Conservation (phyloP, 208 protist genomes). For the Leishmania braziliensis region DNA sequence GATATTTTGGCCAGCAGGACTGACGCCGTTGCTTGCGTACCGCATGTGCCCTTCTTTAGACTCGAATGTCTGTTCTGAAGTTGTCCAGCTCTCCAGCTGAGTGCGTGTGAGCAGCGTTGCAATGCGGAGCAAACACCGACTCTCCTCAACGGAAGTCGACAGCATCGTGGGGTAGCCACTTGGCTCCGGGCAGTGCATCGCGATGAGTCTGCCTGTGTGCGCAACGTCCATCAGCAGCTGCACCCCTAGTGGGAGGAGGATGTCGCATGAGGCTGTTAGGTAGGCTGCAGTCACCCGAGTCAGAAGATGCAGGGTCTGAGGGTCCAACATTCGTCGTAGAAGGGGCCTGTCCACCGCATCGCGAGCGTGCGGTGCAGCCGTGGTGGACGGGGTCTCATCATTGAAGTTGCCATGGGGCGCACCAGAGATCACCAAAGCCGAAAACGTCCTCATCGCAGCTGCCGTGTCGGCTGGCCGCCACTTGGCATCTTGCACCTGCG, state of each 20-base stretch:
- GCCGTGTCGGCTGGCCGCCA: background rate
- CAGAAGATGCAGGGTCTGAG: constrained; percentile 7
- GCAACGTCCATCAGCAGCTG: background rate
- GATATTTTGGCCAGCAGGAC: background rate
- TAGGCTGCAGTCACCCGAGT: constrained; percentile 5
- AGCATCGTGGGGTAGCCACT: background rate
- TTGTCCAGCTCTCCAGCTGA: background rate
- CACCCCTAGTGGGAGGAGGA: constrained; percentile 2
- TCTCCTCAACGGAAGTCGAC: constrained; percentile 9
- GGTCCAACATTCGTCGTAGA: constrained; percentile 3
- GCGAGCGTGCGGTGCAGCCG: background rate
- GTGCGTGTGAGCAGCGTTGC: background rate
- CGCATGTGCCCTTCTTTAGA: background rate
- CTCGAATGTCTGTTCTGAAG: background rate
- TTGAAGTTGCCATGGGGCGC: background rate
- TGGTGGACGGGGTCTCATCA: background rate
- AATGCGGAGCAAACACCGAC: constrained; percentile 22
- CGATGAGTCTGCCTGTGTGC: constrained; percentile 1
- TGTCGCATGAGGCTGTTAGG: background rate
- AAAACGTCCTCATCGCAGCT: constrained; percentile 2
- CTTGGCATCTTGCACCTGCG: background rate
- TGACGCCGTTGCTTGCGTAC: background rate
- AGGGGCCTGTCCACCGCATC: background rate
- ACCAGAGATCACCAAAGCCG: background rate
- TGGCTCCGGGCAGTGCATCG: background rate